Base-by-base conservation (phyloP, 257 asterid genomes). In the Solanum piurae region DNA sequence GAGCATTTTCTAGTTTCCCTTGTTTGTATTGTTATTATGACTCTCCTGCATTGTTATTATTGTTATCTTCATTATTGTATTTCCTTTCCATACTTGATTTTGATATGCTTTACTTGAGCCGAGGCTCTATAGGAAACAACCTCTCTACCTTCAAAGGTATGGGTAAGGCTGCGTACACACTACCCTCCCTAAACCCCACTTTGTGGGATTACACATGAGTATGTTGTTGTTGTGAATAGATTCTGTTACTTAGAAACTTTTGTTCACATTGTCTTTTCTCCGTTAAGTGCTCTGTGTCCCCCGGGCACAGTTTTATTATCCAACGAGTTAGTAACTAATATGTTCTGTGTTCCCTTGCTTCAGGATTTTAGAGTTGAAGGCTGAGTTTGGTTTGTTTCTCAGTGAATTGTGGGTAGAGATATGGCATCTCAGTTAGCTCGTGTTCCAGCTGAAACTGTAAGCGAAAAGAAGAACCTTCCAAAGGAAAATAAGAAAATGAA, bases 381-480 rank as follows among this genome's bases (percentile, higher is more conserved):
- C 52, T 62, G 73, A 18, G 83, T 60, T 85, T 89, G 87, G 64
- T 75, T 87, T 85, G 89, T 76, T 49, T 83, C 87, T 76, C 31
- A 64, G 34, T 80, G 84, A 55, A 64, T 90, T 89, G 94, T 91
- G 91, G 94, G 90, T 66, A 90, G 88, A 87, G 96, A 93, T 84
- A 91, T 84, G 52, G 93, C 93, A 31, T 89, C 97, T 83, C 92
- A 91, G 72, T 75, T 88, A 91, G 86, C 85, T 27, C 85, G 49
- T 84, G 90, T 58, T 33, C 72, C 89, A 31, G 89, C 76, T 85
- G 94, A 92, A 86, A 86, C 72, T 55, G 86, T 71, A 64, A 80
- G 87, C 46, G 92, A 90, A 55, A 90, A 86, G 60, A 85, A 86
- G 6, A 34, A 37, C n/a, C 25, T 86, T 72, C 60, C 82, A 86